Evolutionary conservation across 2,329 filamentous ascomycete genomes (phyloP).

Genomic region (Neofusicoccum ribis): DNA sequence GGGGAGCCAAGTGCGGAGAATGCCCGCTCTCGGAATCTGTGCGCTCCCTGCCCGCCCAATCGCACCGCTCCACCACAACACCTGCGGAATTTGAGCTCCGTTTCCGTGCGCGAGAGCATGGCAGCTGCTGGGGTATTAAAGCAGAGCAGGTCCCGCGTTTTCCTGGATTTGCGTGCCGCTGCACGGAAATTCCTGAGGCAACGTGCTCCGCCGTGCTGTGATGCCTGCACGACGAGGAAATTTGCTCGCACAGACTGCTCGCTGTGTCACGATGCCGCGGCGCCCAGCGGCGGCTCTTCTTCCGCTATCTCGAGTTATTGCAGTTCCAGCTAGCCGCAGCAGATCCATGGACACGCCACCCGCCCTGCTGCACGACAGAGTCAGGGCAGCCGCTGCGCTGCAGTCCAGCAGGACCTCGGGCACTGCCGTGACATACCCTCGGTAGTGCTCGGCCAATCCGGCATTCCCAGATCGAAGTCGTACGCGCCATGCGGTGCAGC

Average conservation of each 20-base stretch:
- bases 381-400: background rate
- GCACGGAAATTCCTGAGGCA: too few relatives aligned
- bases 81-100: background rate
- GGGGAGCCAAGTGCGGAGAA: slow-evolving; percentile 4
- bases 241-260: background rate
- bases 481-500: background rate
- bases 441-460: background rate
- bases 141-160: too few relatives aligned
- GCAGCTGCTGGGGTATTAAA: too few relatives aligned
- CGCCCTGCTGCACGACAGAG: background rate
- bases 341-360: background rate
- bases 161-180: too few relatives aligned
- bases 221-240: background rate
- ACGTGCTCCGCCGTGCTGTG: background rate
- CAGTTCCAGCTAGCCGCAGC: background rate
- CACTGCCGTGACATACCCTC: slow-evolving; percentile 4
- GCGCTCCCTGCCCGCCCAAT: background rate
- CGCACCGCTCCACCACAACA: too few relatives aligned
- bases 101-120: background rate
- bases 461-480: background rate
- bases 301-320: background rate
- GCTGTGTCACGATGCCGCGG: too few relatives aligned
- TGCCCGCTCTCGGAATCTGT: slow-evolving; percentile 1
- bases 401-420: background rate
- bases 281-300: background rate